Base-by-base conservation (phyloP, 2,329 filamentous ascomycete species). In the Phaeosphaeria sp. region DNA sequence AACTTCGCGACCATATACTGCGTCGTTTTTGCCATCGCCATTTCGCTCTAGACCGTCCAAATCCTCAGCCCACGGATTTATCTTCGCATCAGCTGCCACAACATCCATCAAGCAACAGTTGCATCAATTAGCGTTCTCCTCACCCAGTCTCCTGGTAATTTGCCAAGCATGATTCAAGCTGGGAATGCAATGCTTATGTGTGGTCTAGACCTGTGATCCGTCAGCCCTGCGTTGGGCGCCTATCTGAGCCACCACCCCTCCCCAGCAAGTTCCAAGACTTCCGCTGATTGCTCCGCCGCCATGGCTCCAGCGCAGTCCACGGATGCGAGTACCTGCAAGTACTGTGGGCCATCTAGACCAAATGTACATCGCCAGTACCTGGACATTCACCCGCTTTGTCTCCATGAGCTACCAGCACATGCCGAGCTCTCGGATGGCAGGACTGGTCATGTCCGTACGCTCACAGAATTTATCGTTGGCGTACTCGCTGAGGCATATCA, bases 401-500 rank as follows among this genome's bases (percentile, higher is more conserved):
- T 63, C n/a, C 44, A 56, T 21, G 54, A 69, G 22, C 55, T 72
- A 23, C 68, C 70, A 25, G 59, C 48, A 46, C 67, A 71, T 54
- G 48, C 55, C 11, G 59, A 63, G 17, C 56, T 66, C n/a, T 22
- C 50, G 15, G 21, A 36, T 13, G 27, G 36, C 17, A 25, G 27
- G 6, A 36, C 10, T 20, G 33, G 25, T 9, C 30, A 23, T 42
- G 43, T 6, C 46, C 46, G 13, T 36, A 59, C 52, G 10, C 47
- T 70, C 25, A 52, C 46, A 21, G 43, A 57, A 15, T 71, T 71
- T 43, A 55, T 70, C 21, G 52, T 62, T 18, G 36, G 20, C 20
- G 47, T 71, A 11, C 61, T 72, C 30, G 46, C 48, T 41, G 68
- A 72, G 57, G 63, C 61, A 5, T 48, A 47, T 46, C 13, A 51